phyloP scores from a whole-genome alignment of 1,284 basidiomycete genomes.

The Ceratobasidium sp. region DNA sequence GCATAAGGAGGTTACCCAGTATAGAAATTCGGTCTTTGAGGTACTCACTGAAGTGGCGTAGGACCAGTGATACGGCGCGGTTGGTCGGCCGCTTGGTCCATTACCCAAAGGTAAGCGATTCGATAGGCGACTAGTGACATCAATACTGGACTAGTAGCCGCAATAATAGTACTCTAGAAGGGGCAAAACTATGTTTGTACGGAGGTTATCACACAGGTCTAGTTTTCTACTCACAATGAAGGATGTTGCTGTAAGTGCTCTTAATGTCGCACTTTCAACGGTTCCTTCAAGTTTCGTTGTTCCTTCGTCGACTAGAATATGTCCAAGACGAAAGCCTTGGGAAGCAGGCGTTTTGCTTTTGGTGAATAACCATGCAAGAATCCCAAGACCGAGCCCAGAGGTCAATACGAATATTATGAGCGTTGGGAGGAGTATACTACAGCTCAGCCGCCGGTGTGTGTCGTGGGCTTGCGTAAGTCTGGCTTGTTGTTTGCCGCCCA shows the following conservation, averaged over 20 bases:
- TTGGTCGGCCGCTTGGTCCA: background rate
- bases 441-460: background rate
- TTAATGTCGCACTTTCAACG: background rate
- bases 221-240: constrained; percentile 6
- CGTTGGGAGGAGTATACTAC: background rate
- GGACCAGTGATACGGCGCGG: background rate
- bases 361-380: background rate
- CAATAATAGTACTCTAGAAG: constrained; percentile 4
- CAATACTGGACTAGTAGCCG: background rate
- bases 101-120: background rate
- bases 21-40: background rate
- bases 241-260: constrained; percentile 2
- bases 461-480: background rate
- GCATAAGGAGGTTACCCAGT: background rate
- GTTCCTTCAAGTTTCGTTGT: background rate
- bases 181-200: too few relatives aligned
- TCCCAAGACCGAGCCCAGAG: background rate
- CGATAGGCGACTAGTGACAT: constrained; percentile 5
- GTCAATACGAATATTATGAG: background rate
- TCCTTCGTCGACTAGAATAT: background rate
- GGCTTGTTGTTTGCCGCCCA: too few relatives aligned
- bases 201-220: too few relatives aligned
- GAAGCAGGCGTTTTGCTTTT: background rate
- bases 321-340: background rate
- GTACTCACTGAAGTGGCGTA: constrained; percentile 9